These are phyloP conservation scores for Warburgia ugandensis DNA, from an alignment of 164 flowering plant genomes.

Conservation along the genomic window DNA sequence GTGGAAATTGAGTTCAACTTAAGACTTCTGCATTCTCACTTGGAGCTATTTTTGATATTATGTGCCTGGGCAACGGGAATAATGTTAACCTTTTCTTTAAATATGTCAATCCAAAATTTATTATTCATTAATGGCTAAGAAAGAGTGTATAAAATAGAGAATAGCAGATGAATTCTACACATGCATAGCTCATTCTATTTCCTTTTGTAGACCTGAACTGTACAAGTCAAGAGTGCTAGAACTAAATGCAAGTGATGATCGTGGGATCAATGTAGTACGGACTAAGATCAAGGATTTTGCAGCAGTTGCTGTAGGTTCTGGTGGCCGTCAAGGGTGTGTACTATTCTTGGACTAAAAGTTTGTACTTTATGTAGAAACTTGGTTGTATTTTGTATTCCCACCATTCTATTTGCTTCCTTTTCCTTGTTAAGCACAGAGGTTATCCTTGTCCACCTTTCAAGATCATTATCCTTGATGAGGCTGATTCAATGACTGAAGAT, in stretches of 20 bases:
- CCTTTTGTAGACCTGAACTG: conserved; percentile 85
- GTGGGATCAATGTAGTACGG: conserved; percentile 95
- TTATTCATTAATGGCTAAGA: no score
- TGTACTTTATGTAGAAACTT: neutral
- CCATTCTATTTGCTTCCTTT: neutral
- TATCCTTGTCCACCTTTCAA: conserved; percentile 94
- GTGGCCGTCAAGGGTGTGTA: conserved; percentile 52
- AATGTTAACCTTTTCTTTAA: no score
- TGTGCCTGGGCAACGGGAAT: no score
- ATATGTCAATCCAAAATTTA: no score
- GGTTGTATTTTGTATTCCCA: neutral
- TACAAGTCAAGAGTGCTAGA: conserved; percentile 94
- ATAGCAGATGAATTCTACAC: no score
- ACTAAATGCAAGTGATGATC: conserved; percentile 99
- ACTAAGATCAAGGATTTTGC: conserved; percentile 96
- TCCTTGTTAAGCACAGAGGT: conserved; percentile 29
- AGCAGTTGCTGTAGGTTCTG: conserved; percentile 86
- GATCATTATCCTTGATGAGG: conserved; percentile 93
- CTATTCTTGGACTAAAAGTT: neutral
- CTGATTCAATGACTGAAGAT: conserved; percentile 99
- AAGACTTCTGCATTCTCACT: no score
- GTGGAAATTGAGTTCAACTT: no score
- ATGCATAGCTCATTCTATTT: no score
- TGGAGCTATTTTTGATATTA: no score
- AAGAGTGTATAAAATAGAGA: no score